Base-by-base conservation (phyloP, 345 rosid genomes). In the Geranium rotundifolium region DNA sequence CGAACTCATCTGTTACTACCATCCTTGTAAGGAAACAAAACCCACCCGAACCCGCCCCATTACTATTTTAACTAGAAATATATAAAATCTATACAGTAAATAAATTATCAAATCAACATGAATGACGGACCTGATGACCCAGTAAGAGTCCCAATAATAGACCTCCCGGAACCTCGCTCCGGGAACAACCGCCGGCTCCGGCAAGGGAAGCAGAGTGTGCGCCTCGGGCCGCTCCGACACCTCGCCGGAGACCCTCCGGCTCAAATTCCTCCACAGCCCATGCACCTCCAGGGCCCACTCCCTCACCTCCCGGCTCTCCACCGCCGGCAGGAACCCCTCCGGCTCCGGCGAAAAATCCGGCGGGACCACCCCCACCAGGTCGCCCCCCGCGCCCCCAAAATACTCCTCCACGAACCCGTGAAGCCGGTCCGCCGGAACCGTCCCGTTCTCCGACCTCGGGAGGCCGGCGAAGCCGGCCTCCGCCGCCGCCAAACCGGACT, bases 131-230 rank as follows among this genome's bases (percentile, higher is more conserved):
- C 85, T 88, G 73, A 93, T 82, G 59, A 93, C 76, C 99, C 99
- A 90, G 29, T 88, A 86, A 59, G 96, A 90, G 76, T 93, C 99
- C 97, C 99, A 90, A 69, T 90, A 90, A 71, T 85, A 86, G n/a
- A 88, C 90, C 76, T 90, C 97, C 57, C 82, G 68, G 60, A 93
- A 93, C 56, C 99, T 79, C 17, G 95, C 88, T 7, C 99, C 99
- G 17, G 97, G 96, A 17, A 93, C 67, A 1, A 93, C 63, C 49
- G 76, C 76, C 54, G 84, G 75, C 68, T 69, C 77, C 14, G 97
- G 92, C 78, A 93, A 73, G 34, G 89, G 86, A 29, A 93, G 82
- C 75, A 93, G 67, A 62, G 96, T 90, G 67, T 93, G 95, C 60
- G 71, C 67, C 4, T 84, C 88, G 2, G 92, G 85, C 13, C 57